Evolutionary conservation across 495 filamentous ascomycete genomes (phyloP), one percentile per base, ranked within the genome.

Genomic region (Physcia stellaris): DNA sequence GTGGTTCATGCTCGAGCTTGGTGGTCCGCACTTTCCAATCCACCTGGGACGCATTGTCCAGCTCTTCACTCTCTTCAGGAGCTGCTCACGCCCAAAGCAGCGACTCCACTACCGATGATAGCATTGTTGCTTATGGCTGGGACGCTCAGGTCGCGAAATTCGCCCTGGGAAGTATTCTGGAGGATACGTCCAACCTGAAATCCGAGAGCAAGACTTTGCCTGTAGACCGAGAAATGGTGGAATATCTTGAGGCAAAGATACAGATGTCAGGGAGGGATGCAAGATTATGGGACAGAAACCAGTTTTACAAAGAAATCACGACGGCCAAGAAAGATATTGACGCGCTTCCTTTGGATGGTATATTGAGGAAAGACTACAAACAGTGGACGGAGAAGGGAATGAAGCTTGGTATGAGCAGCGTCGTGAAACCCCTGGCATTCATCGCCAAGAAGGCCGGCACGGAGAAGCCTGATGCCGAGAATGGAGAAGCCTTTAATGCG

Each of bases 351-450:
- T 52, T 90, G 41, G 55, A 71, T 2, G 92, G 95, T 44, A 68
- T 94, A 12, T 54, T 95, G 33, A 68, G 78, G 40, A 87, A 92
- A 46, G 90, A 98, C 57, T 98, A 90, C 58, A 98, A 98, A 60
- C 70, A 80, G 40, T 98, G 87, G 86, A 59, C 50, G 4, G 86
- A 84, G 49, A 42, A 50, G 15, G 57, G 42, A 1, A 35, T 71
- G 21, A 68, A 60, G 15, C 56, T 98, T 6, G 90, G 90, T 1
- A 80, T 94, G 32, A 80, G 77, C 32, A 74, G 74, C 9, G 66
- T 82, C 4, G 75, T 87, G 20, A 79, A 77, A 47, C 65, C 75
- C 1, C 59, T 95, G 6, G 54, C 57, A 0, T 83, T 72, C 56
- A 52, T 87, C 23, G 41, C 77, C 6, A 48, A 61, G 2, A 82